Evolutionary conservation across 768 basidiomycete species (phyloP), one percentile per base, ranked within the genome.

Genomic region (Lactarius deliciosus): DNA sequence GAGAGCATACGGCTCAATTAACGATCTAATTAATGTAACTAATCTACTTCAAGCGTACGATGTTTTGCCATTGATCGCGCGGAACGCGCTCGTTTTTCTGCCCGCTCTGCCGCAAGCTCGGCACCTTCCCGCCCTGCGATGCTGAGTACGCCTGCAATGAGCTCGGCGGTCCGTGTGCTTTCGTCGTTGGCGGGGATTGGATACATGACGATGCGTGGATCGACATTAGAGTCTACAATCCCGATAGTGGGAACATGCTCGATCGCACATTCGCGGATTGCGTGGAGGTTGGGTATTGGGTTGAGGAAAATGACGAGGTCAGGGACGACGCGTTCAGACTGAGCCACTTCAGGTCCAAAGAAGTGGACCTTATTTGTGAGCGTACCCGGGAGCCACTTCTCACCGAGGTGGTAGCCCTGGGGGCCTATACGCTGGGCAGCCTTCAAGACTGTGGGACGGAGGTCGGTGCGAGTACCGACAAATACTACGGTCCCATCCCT

Each of bases 171-270:
- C 56, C 95, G 85, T 11, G 89, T 83, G 74, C 87, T 94, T 78
- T 99, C 97, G 78, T 96, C 94, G 76, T 98, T 99, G n/a, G 93
- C 95, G 0, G 95, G 96, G 73, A 99, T 98, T 53, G 97, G 91
- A 76, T 97, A 98, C 84, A 98, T 97, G 68, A 99, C 96, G 45
- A 94, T 82, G 30, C 97, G 87, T 6, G 97, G 97, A 78, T 99
- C 97, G 53, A 87, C 91, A 75, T 99, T 94, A 25, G 95, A 93
- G 77, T 99, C 97, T 62, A 96, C 86, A 66, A 98, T 88, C 40
- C 90, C 97, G 66, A 98, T 87, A 1, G 97, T 98, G 0, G 97
- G 97, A 64, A 98, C 85, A 73, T 96, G 90, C 68, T 89, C 84
- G 63, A 88, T 81, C 18, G 94, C 93, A 72, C 94, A 96, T 79